Base-by-base conservation (phyloP, 352 stramenopile species). In the Blastocystis sp. region DNA sequence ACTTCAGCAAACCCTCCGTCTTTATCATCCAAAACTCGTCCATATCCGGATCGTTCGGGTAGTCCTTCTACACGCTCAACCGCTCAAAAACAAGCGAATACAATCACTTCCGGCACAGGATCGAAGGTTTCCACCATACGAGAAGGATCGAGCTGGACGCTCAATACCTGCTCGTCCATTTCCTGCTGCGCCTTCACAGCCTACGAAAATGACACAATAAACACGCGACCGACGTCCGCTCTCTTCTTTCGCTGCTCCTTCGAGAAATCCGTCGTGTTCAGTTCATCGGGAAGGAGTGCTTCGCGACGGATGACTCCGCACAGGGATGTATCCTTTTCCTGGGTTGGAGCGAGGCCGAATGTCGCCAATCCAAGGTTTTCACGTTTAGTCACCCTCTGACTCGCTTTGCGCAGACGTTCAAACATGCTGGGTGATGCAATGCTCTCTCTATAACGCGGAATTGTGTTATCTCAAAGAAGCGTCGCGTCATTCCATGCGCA, bases 1-100 rank as follows among this genome's bases (percentile, higher is more conserved):
- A 89, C 37, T 77, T 89, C 24, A 89, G 33, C 21, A 80, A 37
- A 66, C 63, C 79, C 50, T 89, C 79, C 51, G 63, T 80, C 45
- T 89, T 89, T 10, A 80, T 80, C 79, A 89, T 89, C 79, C 79
- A 89, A 26, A 80, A 77, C 67, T 89, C 79, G 24, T 80, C 62
- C 63, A 89, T 89, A 61, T 89, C 79, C 10, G 41, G 35, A 65
- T 89, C 79, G 50, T 89, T 80, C 45, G 79, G 79, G 62, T 80
- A 80, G 62, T 89, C 79, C 29, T 45, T 77, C 79, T 89, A 89
- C 9, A 24, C 39, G 26, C 31, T 16, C 79, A 26, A 80, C 6
- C 29, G 60, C n/a, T 45, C 4, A 31, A 50, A 45, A 6, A 1
- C 33, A 76, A 16, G 0, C 24, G 26, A 12, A 26, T 89, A 89